A percentile compares a stretch with the other conserved stretches of the same genome.
Conservation (phyloP, 352 stramenopile genomes). For the Pythium phragmiticola region DNA sequence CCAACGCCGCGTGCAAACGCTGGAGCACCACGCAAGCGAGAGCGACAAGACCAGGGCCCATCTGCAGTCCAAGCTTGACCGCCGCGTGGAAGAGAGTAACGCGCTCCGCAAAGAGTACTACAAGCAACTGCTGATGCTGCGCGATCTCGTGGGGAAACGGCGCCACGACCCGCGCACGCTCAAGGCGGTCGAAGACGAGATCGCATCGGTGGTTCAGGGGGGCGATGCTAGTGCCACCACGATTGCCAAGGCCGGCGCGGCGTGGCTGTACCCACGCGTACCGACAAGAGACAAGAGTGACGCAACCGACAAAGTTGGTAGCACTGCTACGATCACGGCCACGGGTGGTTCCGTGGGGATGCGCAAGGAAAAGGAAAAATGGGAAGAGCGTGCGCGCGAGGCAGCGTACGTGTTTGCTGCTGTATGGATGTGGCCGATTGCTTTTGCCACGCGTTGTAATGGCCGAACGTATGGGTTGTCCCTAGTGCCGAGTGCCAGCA, state of each 20-base stretch:
- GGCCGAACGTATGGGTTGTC: not conserved
- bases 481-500: constrained; percentile 41
- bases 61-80: constrained; percentile 58
- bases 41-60: constrained; percentile 36
- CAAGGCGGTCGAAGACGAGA: constrained; percentile 53
- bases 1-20: constrained; percentile 23
- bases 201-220: constrained; percentile 26
- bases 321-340: constrained; percentile 6
- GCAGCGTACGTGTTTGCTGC: constrained; percentile 31
- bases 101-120: constrained; percentile 69
- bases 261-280: constrained; percentile 6
- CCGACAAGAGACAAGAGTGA: constrained; percentile 2
- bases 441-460: not conserved
- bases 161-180: constrained; percentile 47
- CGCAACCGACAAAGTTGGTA: constrained; percentile 1
- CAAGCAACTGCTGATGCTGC: constrained; percentile 69
- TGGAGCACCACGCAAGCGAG: constrained; percentile 16
- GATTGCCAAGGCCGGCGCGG: not conserved
- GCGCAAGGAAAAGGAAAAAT: constrained; percentile 65
- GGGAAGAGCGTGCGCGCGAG: constrained; percentile 54
- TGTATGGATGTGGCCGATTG: too few species aligned
- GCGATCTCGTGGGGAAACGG: constrained; percentile 62
- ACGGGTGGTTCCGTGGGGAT: constrained; percentile 3
- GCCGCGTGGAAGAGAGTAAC: constrained; percentile 63
- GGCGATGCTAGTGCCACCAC: not conserved